phyloP scores from a whole-genome alignment of 331 rosid genomes.

The Malus hybrid region DNA sequence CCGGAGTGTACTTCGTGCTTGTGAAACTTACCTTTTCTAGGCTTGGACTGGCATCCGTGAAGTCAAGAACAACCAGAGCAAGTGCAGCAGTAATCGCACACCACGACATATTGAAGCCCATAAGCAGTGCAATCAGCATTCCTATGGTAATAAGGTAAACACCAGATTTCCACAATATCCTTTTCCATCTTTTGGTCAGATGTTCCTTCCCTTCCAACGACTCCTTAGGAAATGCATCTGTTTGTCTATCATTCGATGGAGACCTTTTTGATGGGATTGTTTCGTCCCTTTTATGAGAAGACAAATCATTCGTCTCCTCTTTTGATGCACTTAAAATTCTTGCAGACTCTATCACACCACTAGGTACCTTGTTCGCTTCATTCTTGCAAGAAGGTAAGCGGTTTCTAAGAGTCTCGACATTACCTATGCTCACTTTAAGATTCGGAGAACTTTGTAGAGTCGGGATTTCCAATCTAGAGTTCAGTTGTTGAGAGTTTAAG shows the following conservation, averaged over 20 bases:
- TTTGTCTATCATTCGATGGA: conserved; percentile 12
- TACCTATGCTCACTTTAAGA: neutral
- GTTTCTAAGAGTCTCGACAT: conserved; percentile 35
- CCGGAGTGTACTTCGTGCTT: neutral
- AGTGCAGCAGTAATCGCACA: conserved; percentile 77
- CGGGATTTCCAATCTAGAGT: conserved; percentile 21
- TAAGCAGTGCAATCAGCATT: conserved; percentile 66
- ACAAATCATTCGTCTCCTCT: conserved; percentile 29
- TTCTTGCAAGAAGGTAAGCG: conserved; percentile 19
- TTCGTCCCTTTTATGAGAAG: conserved; percentile 34
- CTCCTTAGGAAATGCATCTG: conserved; percentile 9
- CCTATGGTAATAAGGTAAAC: conserved; percentile 71
- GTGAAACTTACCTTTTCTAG: conserved; percentile 72
- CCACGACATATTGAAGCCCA: conserved; percentile 91
- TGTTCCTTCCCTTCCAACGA: conserved; percentile 9
- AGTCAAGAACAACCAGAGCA: conserved; percentile 85
- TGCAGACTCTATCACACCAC: conserved; percentile 23
- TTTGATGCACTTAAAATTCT: conserved; percentile 39
- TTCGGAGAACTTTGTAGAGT: conserved; percentile 30
- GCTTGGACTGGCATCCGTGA: conserved; percentile 79
- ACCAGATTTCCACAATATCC: conserved; percentile 48
- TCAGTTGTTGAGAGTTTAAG: conserved; percentile 46
- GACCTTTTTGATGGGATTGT: conserved; percentile 16
- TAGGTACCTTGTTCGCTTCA: conserved; percentile 33
- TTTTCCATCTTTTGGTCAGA: conserved; percentile 37